Evolutionary conservation across 1,139 yeast genomes (phyloP), one percentile per base, ranked within the genome.

Genomic region (Kazachstania sp.): DNA sequence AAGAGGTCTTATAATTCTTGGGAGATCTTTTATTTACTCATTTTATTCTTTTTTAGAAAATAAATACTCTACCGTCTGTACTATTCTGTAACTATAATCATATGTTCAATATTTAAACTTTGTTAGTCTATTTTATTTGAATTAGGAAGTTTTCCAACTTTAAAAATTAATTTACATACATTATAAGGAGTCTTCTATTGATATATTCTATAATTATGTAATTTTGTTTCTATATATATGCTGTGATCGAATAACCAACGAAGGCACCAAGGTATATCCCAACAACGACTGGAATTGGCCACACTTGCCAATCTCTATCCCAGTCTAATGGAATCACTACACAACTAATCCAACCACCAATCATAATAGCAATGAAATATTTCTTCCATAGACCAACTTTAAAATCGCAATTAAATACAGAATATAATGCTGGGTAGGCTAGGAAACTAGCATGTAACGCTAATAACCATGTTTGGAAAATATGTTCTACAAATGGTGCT

Each of bases 271-370:
- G 29, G 59, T 86, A 87, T 0, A 80, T 82, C 1, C 97, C 97
- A n/a, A 77, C 72, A 26, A 90, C 70, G 45, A 90, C 74, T 1
- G 97, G 90, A 49, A 87, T 77, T n/a, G 98, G 98, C 95, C 97
- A 92, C 50, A 73, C 76, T 66, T 92, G 98, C 98, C 98, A 92
- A 29, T 85, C 88, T 56, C 97, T 74, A 64, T 92, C 98, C 98
- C 98, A 92, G 65, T 92, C 98, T 49, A 92, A 73, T 0, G 97
- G 97, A 50, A 92, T 88, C 1, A 95, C 97, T 38, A 86, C 69
- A 4, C 94, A 96, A 11, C 97, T 97, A 2, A 87, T 58, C 97
- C 97, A 92, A 9, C 94, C 80, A 2, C 96, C 95, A 8, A 83
- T 57, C 39, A 82, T 68, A 0, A 81, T 74, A 37, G 81, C 58